Base-by-base conservation (phyloP, 768 basidiomycete genomes). In the Lactarius vividus region DNA sequence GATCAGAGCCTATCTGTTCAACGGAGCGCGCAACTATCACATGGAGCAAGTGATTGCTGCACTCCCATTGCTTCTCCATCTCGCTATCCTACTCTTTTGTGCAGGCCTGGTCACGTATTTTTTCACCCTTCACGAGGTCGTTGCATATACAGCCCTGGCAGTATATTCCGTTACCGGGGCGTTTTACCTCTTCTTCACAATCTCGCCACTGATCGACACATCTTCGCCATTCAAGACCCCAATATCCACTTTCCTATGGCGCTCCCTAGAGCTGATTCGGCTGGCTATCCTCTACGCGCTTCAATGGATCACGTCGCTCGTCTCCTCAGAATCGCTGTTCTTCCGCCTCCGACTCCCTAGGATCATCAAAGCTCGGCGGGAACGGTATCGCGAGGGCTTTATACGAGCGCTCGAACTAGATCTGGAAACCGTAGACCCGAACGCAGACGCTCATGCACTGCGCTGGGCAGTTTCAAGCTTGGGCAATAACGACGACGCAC, bases 171-270 rank as follows among this genome's bases (percentile, higher is more conserved):
- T 52, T 16, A 33, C 31, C 29, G 68, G 55, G 15, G 10, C 54
- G 5, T 23, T 31, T 7, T 70, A 70, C 49, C 5, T 65, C 33
- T 11, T 46, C 31, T 33, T 69, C 40, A 54, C 68, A n/a, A 58
- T 69, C 60, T 56, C 20, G 11, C 63, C 69, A 4, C n/a, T 70
- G 31, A 26, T 64, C 40, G 31, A 54, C 31, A 46, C 29, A 3
- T 46, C 63, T 59, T 70, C 68, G 5, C 69, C 69, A 18, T 64
- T 65, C 49, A 69, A 69, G 18, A 69, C 67, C 7, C 67, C 69
- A 6, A 23, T 69, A 4, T 64, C 69, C 20, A 26, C 42, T 28
- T 26, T 63, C 29, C 20, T 67, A 33, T 69, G 69, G 69, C 49
- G n/a, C 29, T 33, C 28, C 23, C 0, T 53, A 11, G 60, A 62